Base-by-base conservation (phyloP, 1,284 basidiomycete genomes). In the Amylostereum chailletii region DNA sequence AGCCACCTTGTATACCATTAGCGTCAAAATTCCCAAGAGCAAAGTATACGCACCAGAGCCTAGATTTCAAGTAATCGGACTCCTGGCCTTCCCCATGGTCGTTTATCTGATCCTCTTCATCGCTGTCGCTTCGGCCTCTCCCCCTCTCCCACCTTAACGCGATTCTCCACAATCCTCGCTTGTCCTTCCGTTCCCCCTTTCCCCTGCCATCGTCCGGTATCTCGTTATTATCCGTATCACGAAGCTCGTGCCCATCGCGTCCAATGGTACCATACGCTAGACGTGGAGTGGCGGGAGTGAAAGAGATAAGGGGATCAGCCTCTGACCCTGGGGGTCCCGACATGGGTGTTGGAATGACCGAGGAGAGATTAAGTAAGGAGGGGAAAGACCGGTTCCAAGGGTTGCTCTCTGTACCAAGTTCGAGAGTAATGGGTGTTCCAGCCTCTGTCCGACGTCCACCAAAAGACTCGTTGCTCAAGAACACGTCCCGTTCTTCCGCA, bases 1-100 rank as follows among this genome's bases (percentile, higher is more conserved):
- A 79, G 60, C 93, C 94, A 96, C 94, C 94, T 89, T 49, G 3
- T 37, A 11, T 27, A 34, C 11, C 45, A 46, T 49, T 32, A 50
- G 43, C 38, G 50, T 8, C n/a, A 49, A 47, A 41, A 30, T 51
- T 40, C 31, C 30, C 29, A 47, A 10, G 30, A 33, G 29, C 9
- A 37, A 5, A 39, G n/a, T 19, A 39, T 31, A 47, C 65, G 33
- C 58, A 86, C 87, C 87, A 99, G 52, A 94, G 62, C 62, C 83
- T 90, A 5, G 87, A 90, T 56, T 76, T 82, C 19, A 97, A 71
- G 66, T 94, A 95, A 51, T 79, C 79, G 42, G 75, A 74, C 60
- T 89, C 69, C 45, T 56, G 62, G 5, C 51, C 58, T 34, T 57
- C 50, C n/a, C 55, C 49, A 9, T 42, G 26, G 29, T 49, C 79